Evolutionary conservation across 2,329 filamentous ascomycete species (phyloP), one percentile per base, ranked within the genome.

Genomic region (Aureobasidium pullulans): DNA sequence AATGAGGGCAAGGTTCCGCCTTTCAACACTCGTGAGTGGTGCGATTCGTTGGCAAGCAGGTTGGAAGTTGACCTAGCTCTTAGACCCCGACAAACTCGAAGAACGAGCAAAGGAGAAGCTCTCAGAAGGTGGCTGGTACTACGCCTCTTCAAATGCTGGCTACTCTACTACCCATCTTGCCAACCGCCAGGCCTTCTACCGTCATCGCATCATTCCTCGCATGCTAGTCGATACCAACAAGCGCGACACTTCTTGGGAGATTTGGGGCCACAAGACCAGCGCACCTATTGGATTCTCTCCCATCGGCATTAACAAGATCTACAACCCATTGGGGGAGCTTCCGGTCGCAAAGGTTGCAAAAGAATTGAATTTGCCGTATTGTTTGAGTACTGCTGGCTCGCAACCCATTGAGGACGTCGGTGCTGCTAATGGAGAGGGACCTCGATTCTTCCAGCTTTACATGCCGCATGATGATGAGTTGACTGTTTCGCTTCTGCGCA

Each of bases 231-330:
- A 86, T 69, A 85, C 81, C 7, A 84, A 82, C 66, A 70, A 70
- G 34, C 79, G 83, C 39, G 82, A 86, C 65, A 84, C 81, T 1
- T 71, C 72, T 1, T 81, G 81, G 11, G 73, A 72, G 4, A 82
- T 87, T 62, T 87, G 85, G 68, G 81, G 83, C 13, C 81, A 85
- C 68, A 75, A 77, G 50, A 79, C 83, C 13, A 74, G 78, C 2
- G 83, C 82, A 0, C 84, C 84, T 0, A 81, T 87, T 53, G 83
- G 82, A n/a, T 84, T 87, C 65, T 81, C 84, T 0, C 83, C 84
- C 2, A 80, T 86, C 31, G 84, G 84, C 4, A 85, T 87, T 64
- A 85, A 87, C 72, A 80, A 81, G 62, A 87, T 86, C 64, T 86
- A 85, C 71, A 77, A 86, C 64, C 76, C 78, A 0, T 67, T 71